A percentile compares a stretch with the other conserved stretches of the same genome.
These are phyloP conservation scores for Akanthomyces uredinophilus DNA, from an alignment of 2,329 filamentous ascomycete species.

Conservation along the genomic window DNA sequence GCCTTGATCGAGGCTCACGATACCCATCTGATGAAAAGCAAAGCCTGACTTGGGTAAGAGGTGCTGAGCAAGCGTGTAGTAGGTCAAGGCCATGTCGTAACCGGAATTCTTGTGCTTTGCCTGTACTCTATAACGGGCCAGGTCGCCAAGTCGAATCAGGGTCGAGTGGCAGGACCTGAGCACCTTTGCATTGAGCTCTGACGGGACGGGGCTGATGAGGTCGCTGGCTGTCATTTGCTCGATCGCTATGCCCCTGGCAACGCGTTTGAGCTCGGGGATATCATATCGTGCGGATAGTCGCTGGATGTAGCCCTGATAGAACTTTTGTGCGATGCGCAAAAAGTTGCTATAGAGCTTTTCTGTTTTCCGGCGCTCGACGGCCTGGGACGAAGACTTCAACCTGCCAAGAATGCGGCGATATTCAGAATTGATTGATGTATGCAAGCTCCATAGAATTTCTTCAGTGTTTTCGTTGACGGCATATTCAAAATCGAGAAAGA, in stretches of 20 bases:
- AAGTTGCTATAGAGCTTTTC: conserved; percentile 79
- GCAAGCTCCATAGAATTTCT: conserved; percentile 69
- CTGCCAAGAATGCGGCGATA: conserved; percentile 67
- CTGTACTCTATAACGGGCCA: conserved; percentile 80
- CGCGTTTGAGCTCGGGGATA: conserved; percentile 44
- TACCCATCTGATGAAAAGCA: conserved; percentile 85
- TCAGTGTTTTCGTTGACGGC: conserved; percentile 62
- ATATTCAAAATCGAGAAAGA: conserved; percentile 67
- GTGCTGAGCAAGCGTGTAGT: conserved; percentile 76
- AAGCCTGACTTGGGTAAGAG: conserved; percentile 74
- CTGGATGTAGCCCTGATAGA: conserved; percentile 83
- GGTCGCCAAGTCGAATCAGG: conserved; percentile 81
- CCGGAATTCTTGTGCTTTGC: conserved; percentile 67
- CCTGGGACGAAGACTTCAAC: conserved; percentile 45
- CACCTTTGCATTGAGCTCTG: conserved; percentile 53
- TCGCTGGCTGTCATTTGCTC: conserved; percentile 39
- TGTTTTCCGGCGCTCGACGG: conserved; percentile 67
- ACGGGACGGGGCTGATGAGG: conserved; percentile 39
- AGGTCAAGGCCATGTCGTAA: conserved; percentile 75
- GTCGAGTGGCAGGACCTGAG: conserved; percentile 74
- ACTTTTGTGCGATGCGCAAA: conserved; percentile 80
- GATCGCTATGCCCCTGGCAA: conserved; percentile 37
- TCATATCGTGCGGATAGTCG: conserved; percentile 61
- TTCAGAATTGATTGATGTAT: conserved; percentile 70
- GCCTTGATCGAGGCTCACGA: conserved; percentile 72